Base-by-base conservation (phyloP, 2,329 filamentous ascomycete genomes). In the Alternaria hordeiaustralica region DNA sequence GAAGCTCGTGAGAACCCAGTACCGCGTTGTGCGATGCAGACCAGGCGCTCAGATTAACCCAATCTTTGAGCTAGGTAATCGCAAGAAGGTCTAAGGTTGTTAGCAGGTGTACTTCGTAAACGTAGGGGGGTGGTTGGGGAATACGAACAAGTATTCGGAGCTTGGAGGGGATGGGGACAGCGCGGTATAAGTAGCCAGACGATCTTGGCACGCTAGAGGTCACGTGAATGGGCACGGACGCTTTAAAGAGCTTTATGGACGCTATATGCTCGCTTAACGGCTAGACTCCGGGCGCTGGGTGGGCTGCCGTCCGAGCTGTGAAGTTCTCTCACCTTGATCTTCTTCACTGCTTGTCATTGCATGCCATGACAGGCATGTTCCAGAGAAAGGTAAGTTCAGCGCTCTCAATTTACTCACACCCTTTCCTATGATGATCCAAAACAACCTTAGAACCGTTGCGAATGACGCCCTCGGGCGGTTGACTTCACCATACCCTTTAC, bases 361-460 rank as follows among this genome's bases (percentile, higher is more conserved):
- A 44, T 30, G 20, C 20, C 49, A 58, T 45, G 20, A 60, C 58
- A 50, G 57, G 61, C 57, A 36, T 60, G 61, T 28, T 30, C 36
- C 51, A 50, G 45, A 53, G 44, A 60, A 45, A 55, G 51, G 61
- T 63, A 45, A 47, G 61, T 47, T 13, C 7, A 20, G 18, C 13
- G 21, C 15, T 46, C 11, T 7, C n/a, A 11, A 41, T 30, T 5
- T 26, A 23, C 15, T 11, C 49, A 30, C 51, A 50, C 44, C 53
- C 45, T 26, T 55, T 55, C 23, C 63, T 33, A 72, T 77, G 75
- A 79, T 78, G 77, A 78, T 74, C 66, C 61, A 65, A 68, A 69
- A 70, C 68, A 68, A 74, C 68, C 67, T 68, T 77, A 89, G 88
- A 90, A 90, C 88, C 88, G 88, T 88, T 90, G 88, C 88, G 87